Evolutionary conservation across 345 rosid genomes (phyloP).

Genomic region (Moricandia moricandioides): DNA sequence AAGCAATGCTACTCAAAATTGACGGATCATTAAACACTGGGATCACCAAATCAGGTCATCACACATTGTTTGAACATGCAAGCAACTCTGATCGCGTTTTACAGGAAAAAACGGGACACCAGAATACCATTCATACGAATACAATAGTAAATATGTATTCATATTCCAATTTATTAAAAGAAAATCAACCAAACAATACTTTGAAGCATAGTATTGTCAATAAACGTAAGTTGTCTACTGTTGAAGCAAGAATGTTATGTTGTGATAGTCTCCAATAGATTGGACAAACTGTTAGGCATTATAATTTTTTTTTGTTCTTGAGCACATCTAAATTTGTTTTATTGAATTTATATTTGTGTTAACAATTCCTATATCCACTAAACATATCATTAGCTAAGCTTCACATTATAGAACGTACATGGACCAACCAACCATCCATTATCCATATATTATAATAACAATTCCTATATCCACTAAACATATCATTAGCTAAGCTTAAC

Average conservation of each 20-base stretch:
- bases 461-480: not conserved
- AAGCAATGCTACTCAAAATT: too few relatives aligned
- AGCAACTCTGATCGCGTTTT: conserved; percentile 20
- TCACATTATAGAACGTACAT: conserved; percentile 29
- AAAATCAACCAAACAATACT: too few relatives aligned
- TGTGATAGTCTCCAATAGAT: not conserved
- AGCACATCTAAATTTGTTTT: not conserved
- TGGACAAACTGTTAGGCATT: not conserved
- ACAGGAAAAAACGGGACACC: conserved; percentile 4
- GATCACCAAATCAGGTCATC: not conserved
- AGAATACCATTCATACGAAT: not conserved
- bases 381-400: not conserved
- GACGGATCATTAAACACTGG: conserved; percentile 1
- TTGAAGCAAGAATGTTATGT: not conserved
- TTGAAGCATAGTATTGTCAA: too few relatives aligned
- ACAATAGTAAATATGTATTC: not conserved
- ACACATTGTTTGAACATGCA: conserved; percentile 20
- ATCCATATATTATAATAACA: too few relatives aligned
- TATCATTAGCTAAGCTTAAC: conserved; percentile 11
- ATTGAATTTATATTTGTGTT: not conserved
- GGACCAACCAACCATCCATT: conserved; percentile 24
- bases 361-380: not conserved
- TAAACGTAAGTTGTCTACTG: not conserved
- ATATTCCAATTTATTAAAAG: not conserved
- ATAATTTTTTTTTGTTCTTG: not conserved